A percentile compares a stretch with the other conserved stretches of the same genome.
Evolutionary conservation across 1,284 basidiomycete species (phyloP).

Genomic region (Termitomyces sp.): DNA sequence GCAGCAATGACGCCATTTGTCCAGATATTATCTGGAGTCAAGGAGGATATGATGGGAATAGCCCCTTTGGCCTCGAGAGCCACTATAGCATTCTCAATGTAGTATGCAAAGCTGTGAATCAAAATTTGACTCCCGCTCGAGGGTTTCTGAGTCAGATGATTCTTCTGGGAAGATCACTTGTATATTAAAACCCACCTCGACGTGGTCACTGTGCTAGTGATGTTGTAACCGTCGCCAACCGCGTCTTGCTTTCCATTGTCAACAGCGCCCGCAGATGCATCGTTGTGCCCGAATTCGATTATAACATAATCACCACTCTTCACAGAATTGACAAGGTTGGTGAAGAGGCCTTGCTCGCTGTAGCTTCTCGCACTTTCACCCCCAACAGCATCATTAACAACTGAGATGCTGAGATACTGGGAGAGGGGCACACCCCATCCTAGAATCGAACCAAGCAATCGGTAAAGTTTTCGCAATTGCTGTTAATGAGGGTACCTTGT

Average conservation of each 20-base stretch:
- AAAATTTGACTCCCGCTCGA: constrained; percentile 29
- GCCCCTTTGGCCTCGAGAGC: constrained; percentile 42
- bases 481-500: constrained; percentile 10
- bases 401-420: constrained; percentile 27
- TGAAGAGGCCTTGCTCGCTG: constrained; percentile 28
- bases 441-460: constrained; percentile 1
- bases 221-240: constrained; percentile 24
- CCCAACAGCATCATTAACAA: constrained; percentile 32
- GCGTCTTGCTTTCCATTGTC: constrained; percentile 25
- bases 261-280: constrained; percentile 22
- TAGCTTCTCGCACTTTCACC: constrained; percentile 34
- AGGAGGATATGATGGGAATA: constrained; percentile 42
- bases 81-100: constrained; percentile 40
- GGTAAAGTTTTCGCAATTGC: background rate
- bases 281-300: constrained; percentile 38
- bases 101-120: constrained; percentile 38
- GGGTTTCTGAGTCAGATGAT: background rate
- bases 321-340: constrained; percentile 19
- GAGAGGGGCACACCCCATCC: constrained; percentile 33
- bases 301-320: constrained; percentile 29
- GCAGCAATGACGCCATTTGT: constrained; percentile 30
- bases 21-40: constrained; percentile 47
- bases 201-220: constrained; percentile 21
- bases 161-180: background rate
- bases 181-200: constrained; percentile 14